Percentiles rank a stretch among this genome's conserved stretches.
phyloP scores from a whole-genome alignment of 768 basidiomycete genomes.

The Boletus subcaerulescens region DNA sequence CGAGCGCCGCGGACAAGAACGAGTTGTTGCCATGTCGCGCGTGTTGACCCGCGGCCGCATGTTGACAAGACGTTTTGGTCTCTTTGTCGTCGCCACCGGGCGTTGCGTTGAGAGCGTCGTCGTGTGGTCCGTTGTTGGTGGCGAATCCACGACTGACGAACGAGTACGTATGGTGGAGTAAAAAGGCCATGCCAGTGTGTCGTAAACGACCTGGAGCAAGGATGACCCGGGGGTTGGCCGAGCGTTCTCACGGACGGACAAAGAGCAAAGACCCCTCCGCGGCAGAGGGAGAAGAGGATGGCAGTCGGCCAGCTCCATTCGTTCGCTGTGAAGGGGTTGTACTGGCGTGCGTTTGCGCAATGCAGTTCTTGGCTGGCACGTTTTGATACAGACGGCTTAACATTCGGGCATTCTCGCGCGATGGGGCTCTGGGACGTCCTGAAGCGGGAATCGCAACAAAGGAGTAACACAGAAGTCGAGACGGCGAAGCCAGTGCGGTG shows the following conservation, averaged over 20 bases:
- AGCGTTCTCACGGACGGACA: conserved; percentile 12
- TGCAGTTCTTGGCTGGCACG: conserved; percentile 13
- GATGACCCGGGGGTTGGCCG: too few species aligned
- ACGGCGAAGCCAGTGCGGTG: conserved; percentile 14
- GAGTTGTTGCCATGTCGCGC: conserved; percentile 4
- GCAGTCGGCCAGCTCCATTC: conserved; percentile 4
- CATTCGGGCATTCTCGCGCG: conserved; percentile 3
- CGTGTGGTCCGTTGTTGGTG: not conserved
- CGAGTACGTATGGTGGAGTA: not conserved
- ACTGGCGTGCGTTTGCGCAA: conserved; percentile 1
- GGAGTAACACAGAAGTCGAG: conserved; percentile 9
- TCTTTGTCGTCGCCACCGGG: conserved; percentile 3
- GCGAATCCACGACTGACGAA: conserved; percentile 10
- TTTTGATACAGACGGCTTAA: conserved; percentile 13
- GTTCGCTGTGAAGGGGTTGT: not conserved
- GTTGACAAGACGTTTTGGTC: conserved; percentile 1
- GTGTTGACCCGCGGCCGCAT: conserved; percentile 18
- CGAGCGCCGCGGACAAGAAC: conserved; percentile 15
- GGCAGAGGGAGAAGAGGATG: conserved; percentile 4
- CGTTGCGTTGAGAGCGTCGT: not conserved
- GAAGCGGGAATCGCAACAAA: conserved; percentile 3
- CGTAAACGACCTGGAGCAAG: not conserved
- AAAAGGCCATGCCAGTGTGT: not conserved
- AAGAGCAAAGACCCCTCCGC: not conserved
- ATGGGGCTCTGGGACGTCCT: conserved; percentile 4